Evolutionary conservation across 225 moss, liverwort and hornwort genomes (phyloP).

Genomic region (Ulota crispa): DNA sequence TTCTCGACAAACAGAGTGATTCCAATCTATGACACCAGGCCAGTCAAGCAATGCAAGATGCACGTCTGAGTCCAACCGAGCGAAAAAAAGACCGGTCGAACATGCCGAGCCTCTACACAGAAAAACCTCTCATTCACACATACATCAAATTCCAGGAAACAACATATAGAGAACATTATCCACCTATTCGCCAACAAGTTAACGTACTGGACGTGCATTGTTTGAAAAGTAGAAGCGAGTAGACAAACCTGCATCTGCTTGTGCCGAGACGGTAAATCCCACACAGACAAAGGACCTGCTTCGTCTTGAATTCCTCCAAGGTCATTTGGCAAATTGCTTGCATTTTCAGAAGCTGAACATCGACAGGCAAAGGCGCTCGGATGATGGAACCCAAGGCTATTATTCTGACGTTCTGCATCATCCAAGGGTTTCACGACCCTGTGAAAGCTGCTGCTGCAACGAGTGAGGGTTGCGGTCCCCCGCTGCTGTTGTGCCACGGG

Average conservation of each 20-base stretch:
- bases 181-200: not conserved
- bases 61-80: not conserved
- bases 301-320: conserved; percentile 56
- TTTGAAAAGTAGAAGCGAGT: not conserved
- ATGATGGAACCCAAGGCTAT: conserved; percentile 50
- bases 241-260: conserved; percentile 73
- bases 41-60: not conserved
- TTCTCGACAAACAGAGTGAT: not conserved
- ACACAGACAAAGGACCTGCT: conserved; percentile 68
- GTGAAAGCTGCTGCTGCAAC: conserved; percentile 49
- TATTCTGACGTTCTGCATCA: conserved; percentile 45
- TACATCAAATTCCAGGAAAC: not conserved
- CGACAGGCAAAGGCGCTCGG: conserved; percentile 60
- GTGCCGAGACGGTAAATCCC: conserved; percentile 86
- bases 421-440: conserved; percentile 55
- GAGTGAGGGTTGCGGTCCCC: conserved; percentile 11
- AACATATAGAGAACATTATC: conserved; percentile 9
- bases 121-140: not conserved
- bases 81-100: not conserved
- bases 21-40: not conserved
- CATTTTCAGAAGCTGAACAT: conserved; percentile 57
- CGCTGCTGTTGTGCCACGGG: conserved; percentile 47
- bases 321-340: conserved; percentile 46
- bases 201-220: not conserved
- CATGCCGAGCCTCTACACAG: not conserved